Conservation (phyloP, 768 basidiomycete genomes). For the Termitomyces titanicus region DNA sequence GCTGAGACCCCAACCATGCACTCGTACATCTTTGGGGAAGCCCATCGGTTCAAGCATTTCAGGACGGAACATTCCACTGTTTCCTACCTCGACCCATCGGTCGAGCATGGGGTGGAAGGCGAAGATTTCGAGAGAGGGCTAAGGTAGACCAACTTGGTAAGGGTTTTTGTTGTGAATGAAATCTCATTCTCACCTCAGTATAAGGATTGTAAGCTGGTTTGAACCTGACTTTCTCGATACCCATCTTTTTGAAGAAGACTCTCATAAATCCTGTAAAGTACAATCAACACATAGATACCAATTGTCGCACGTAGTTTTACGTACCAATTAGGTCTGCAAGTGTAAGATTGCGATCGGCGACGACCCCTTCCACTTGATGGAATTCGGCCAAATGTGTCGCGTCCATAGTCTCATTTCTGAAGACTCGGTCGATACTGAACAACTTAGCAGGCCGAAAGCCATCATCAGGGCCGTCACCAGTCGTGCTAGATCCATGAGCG, state of each 20-base stretch:
- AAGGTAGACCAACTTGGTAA: conserved; percentile 1
- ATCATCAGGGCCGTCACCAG: conserved; percentile 41
- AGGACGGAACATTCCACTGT: conserved; percentile 99
- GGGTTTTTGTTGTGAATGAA: not conserved
- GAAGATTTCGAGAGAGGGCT: conserved; percentile 98
- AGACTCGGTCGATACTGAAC: conserved; percentile 97
- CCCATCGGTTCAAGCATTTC: conserved; percentile 99
- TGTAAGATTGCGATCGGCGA: conserved; percentile 90
- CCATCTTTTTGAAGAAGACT: conserved; percentile 98
- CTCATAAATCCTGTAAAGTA: conserved; percentile 84
- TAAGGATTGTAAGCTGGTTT: conserved; percentile 99
- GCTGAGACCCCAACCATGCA: conserved; percentile 95
- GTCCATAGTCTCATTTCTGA: conserved; percentile 98
- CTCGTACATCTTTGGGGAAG: conserved; percentile 92
- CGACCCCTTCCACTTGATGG: conserved; percentile 99
- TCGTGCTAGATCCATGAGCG: conserved; percentile 32
- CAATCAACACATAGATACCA: not conserved
- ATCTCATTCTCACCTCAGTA: conserved; percentile 66
- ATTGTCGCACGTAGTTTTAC: conserved; percentile 14
- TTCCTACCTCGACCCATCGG: conserved; percentile 97
- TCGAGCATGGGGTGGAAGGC: conserved; percentile 93
- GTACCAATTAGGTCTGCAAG: conserved; percentile 92
- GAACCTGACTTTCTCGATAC: conserved; percentile 89
- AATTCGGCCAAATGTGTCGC: conserved; percentile 98
- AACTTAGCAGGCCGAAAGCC: conserved; percentile 91